These are phyloP conservation scores for Phytophthora vignae DNA, from an alignment of 352 stramenopile genomes.

Conservation along the genomic window DNA sequence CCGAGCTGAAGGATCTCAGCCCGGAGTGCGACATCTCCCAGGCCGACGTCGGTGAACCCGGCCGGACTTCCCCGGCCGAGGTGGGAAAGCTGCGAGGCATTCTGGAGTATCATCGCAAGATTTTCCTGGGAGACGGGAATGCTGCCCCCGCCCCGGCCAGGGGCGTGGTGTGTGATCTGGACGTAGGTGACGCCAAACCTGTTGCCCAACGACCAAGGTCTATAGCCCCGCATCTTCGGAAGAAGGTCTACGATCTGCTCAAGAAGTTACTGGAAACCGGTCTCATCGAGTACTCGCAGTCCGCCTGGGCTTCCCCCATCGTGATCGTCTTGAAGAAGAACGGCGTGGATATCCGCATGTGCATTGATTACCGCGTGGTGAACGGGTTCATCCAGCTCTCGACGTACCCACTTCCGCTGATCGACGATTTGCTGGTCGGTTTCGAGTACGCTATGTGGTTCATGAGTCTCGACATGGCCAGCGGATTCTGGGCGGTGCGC, in stretches of 20 bases:
- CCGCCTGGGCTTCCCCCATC: background rate
- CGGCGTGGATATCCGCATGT: conserved; percentile 5
- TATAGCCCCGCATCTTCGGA: background rate
- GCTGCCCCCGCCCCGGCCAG: conserved; percentile 2
- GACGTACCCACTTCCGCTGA: conserved; percentile 2
- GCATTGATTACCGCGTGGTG: conserved; percentile 6
- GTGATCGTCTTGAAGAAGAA: conserved; percentile 11
- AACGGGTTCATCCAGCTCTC: conserved; percentile 4
- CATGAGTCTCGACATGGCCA: conserved; percentile 3
- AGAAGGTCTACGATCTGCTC: background rate
- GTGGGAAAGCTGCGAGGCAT: background rate
- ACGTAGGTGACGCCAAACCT: conserved; percentile 3
- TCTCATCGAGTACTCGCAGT: background rate
- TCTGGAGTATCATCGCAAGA: conserved; percentile 1
- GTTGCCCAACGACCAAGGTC: background rate
- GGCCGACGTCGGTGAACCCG: background rate
- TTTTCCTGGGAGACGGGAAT: conserved; percentile 16
- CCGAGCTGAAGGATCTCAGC: conserved; percentile 1
- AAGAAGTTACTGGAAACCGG: background rate
- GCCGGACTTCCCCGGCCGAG: background rate
- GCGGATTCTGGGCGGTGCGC: background rate
- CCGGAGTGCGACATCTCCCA: background rate
- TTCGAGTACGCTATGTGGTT: background rate
- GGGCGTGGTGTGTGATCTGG: conserved; percentile 2
- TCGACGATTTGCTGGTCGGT: conserved; percentile 3